Percentiles rank a stretch among this genome's conserved stretches.
phyloP scores from a whole-genome alignment of 371 early-diverging fungal genomes.

The Thermomucor indicae-seudaticae region DNA sequence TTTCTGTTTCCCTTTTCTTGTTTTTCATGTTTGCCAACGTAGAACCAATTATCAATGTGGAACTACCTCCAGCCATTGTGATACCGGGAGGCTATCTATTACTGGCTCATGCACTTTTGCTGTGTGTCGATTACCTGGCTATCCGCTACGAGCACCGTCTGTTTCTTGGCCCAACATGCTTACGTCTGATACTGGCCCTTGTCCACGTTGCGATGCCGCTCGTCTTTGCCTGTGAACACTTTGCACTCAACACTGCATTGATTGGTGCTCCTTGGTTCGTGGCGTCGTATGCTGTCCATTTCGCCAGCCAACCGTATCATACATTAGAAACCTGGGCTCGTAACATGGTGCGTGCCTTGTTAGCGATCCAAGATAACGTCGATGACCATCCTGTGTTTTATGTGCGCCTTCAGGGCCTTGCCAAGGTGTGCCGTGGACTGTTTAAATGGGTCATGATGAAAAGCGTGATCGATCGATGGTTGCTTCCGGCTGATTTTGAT shows the following conservation, averaged over 20 bases:
- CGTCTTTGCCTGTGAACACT: conserved; percentile 9
- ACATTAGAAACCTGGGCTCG: neutral
- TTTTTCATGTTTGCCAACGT: conserved; percentile 13
- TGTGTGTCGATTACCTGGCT: conserved; percentile 7
- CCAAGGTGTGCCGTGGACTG: conserved; percentile 14
- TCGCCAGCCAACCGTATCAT: conserved; percentile 5
- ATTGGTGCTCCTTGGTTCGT: conserved; percentile 20
- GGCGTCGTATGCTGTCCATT: conserved; percentile 12
- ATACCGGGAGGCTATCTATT: conserved; percentile 2
- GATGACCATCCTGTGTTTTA: neutral
- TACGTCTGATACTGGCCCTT: conserved; percentile 2
- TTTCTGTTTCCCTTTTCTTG: neutral
- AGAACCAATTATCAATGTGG: conserved; percentile 15
- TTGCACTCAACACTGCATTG: conserved; percentile 6
- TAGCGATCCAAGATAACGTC: neutral
- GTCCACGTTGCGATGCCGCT: conserved; percentile 14
- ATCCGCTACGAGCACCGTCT: conserved; percentile 10
- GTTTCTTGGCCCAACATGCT: conserved; percentile 5
- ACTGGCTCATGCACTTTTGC: conserved; percentile 1
- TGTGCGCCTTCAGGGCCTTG: conserved; percentile 16
- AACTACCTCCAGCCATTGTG: conserved; percentile 18
- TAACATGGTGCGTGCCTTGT: neutral
- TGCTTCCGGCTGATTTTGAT: conserved; percentile 1
- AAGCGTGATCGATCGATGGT: conserved; percentile 12
- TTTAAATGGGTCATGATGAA: conserved; percentile 20